A percentile compares a stretch with the other conserved stretches of the same genome.
These are phyloP conservation scores for Herpetomonas tarakana DNA, from an alignment of 208 protist species.

Conservation along the genomic window DNA sequence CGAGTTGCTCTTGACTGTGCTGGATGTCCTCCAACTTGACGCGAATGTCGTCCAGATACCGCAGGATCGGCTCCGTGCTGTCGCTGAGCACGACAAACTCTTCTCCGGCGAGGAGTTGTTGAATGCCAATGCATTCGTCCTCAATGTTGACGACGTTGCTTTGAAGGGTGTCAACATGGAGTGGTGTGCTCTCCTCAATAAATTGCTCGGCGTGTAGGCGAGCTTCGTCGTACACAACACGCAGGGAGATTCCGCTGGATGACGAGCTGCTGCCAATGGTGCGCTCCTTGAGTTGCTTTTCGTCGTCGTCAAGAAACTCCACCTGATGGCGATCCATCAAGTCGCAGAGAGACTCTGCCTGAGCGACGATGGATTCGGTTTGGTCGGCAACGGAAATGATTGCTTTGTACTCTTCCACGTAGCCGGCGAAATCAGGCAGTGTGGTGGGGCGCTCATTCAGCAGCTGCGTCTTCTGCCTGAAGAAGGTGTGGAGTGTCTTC, in stretches of 20 bases:
- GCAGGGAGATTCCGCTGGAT: conserved; percentile 61
- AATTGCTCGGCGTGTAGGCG: conserved; percentile 83
- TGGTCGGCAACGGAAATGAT: conserved; percentile 43
- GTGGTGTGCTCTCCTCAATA: conserved; percentile 80
- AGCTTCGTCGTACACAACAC: conserved; percentile 81
- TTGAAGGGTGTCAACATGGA: conserved; percentile 70
- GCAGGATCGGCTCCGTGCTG: conserved; percentile 79
- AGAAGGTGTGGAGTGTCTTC: conserved; percentile 74
- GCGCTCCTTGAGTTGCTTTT: conserved; percentile 86
- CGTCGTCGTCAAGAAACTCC: conserved; percentile 86
- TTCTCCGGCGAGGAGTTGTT: conserved; percentile 83
- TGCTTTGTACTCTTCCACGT: conserved; percentile 81
- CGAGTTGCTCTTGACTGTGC: conserved; percentile 61
- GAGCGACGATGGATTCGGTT: conserved; percentile 62
- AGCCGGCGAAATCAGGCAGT: conserved; percentile 83
- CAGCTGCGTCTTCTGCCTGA: conserved; percentile 83
- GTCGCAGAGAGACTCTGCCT: conserved; percentile 87
- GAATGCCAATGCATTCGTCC: conserved; percentile 80
- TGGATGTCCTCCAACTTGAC: conserved; percentile 75
- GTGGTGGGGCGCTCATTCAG: conserved; percentile 72
- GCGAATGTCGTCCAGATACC: conserved; percentile 82
- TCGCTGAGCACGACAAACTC: conserved; percentile 82
- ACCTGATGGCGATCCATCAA: conserved; percentile 90
- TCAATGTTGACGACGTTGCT: conserved; percentile 73
- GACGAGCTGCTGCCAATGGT: conserved; percentile 71